phyloP scores from a whole-genome alignment of 768 basidiomycete genomes.

The Obba rivulosa region DNA sequence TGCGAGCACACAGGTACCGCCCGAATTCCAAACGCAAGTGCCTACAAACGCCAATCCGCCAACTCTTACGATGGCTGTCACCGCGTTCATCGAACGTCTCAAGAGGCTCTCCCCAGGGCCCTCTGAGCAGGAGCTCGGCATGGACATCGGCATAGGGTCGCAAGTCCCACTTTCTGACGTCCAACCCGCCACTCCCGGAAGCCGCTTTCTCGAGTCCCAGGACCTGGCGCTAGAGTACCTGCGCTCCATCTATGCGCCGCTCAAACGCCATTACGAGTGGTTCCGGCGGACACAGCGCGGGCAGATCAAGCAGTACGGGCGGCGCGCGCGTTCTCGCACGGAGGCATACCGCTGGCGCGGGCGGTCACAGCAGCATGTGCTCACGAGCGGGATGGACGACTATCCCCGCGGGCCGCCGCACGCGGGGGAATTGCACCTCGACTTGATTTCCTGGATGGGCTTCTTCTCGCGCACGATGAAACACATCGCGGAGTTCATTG shows the following conservation, averaged over 20 bases:
- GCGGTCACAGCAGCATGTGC: constrained; percentile 75
- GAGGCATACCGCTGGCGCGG: constrained; percentile 97
- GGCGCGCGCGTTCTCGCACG: constrained; percentile 76
- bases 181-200: constrained; percentile 15
- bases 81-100: constrained; percentile 80
- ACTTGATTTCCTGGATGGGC: constrained; percentile 94
- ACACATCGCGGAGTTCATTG: constrained; percentile 82
- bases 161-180: constrained; percentile 46
- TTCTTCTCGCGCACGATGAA: constrained; percentile 94
- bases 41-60: constrained; percentile 95
- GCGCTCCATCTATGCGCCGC: constrained; percentile 71
- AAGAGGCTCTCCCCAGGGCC: constrained; percentile 38
- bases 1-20: constrained; percentile 56
- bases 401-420: constrained; percentile 90
- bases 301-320: constrained; percentile 85
- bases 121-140: constrained; percentile 58
- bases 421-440: constrained; percentile 87
- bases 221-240: constrained; percentile 64
- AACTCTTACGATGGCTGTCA: constrained; percentile 90
- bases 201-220: constrained; percentile 50
- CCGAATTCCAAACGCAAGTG: constrained; percentile 89
- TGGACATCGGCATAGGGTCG: constrained; percentile 42
- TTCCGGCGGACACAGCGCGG: constrained; percentile 92
- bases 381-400: constrained; percentile 96
- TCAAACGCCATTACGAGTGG: constrained; percentile 94